phyloP scores from a whole-genome alignment of 2,329 filamentous ascomycete genomes.

The Lachnellula hyalina region DNA sequence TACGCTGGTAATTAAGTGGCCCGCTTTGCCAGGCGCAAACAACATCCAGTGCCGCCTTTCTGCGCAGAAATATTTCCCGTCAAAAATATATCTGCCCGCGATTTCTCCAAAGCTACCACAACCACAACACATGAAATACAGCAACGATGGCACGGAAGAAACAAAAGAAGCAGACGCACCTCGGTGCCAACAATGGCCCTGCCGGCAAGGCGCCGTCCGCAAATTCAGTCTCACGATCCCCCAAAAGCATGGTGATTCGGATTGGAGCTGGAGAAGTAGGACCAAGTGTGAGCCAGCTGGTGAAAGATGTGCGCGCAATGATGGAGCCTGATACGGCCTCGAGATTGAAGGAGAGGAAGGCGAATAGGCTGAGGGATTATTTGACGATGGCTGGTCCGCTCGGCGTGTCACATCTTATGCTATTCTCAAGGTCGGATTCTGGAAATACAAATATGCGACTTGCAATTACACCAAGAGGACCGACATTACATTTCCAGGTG shows the following conservation, averaged over 20 bases:
- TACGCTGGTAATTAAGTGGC: too few relatives aligned
- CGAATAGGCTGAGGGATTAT: slow-evolving; percentile 86
- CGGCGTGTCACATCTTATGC: slow-evolving; percentile 84
- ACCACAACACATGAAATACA: slow-evolving; percentile 16
- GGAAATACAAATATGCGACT: slow-evolving; percentile 92
- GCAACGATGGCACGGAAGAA: slow-evolving; percentile 69
- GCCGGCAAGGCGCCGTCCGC: slow-evolving; percentile 53
- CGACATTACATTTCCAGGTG: slow-evolving; percentile 89
- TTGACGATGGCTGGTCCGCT: slow-evolving; percentile 92
- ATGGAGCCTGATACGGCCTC: slow-evolving; percentile 95
- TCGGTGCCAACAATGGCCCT: slow-evolving; percentile 53
- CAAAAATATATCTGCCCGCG: slow-evolving; percentile 22
- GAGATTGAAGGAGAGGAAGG: slow-evolving; percentile 80
- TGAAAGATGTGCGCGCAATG: slow-evolving; percentile 82
- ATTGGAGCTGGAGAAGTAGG: slow-evolving; percentile 93
- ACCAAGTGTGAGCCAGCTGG: slow-evolving; percentile 83
- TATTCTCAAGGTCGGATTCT: slow-evolving; percentile 83
- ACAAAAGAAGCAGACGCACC: slow-evolving; percentile 85
- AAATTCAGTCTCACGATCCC: slow-evolving; percentile 55
- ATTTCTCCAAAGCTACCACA: slow-evolving; percentile 14
- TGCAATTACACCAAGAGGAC: slow-evolving; percentile 80
- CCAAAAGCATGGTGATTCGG: slow-evolving; percentile 98
- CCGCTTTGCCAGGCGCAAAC: too few relatives aligned
- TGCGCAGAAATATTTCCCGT: slow-evolving; percentile 18
- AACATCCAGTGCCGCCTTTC: slow-evolving; percentile 21